Percentiles rank a stretch among this genome's conserved stretches.
Conservation (phyloP, 2,329 filamentous ascomycete genomes). For the Alternaria consortialis region DNA sequence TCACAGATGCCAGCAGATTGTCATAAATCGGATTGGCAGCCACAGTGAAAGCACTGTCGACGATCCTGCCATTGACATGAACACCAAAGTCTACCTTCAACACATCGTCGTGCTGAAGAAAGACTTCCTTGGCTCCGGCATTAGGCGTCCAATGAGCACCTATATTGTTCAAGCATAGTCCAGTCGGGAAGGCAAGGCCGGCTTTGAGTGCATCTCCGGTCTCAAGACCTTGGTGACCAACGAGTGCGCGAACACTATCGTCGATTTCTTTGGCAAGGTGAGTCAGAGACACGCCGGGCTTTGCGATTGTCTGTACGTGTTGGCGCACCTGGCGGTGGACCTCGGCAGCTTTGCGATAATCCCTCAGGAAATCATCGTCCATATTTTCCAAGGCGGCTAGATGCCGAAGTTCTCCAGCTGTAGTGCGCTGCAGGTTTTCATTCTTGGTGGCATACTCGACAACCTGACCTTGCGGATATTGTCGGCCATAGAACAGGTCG, state of each 20-base stretch:
- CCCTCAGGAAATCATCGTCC: slow-evolving; percentile 76
- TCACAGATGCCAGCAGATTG: slow-evolving; percentile 70
- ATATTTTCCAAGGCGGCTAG: slow-evolving; percentile 70
- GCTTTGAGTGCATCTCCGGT: slow-evolving; percentile 80
- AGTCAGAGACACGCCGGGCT: slow-evolving; percentile 78
- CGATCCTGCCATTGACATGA: slow-evolving; percentile 74
- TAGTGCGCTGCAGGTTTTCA: slow-evolving; percentile 80
- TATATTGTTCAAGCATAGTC: slow-evolving; percentile 81
- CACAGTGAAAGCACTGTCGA: slow-evolving; percentile 76
- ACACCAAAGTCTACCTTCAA: slow-evolving; percentile 77
- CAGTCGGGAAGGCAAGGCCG: slow-evolving; percentile 86
- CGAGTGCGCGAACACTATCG: slow-evolving; percentile 76
- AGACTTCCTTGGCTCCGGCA: slow-evolving; percentile 79
- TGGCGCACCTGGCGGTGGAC: slow-evolving; percentile 85
- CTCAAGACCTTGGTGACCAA: slow-evolving; percentile 76
- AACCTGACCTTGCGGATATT: slow-evolving; percentile 79
- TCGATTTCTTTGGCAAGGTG: slow-evolving; percentile 86
- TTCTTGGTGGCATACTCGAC: slow-evolving; percentile 70
- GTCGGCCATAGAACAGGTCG: slow-evolving; percentile 72
- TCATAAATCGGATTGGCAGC: slow-evolving; percentile 73
- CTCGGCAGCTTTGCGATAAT: slow-evolving; percentile 87
- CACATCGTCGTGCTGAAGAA: slow-evolving; percentile 76
- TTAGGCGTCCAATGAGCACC: slow-evolving; percentile 89
- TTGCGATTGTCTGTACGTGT: slow-evolving; percentile 78
- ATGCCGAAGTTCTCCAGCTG: slow-evolving; percentile 81